A percentile compares a stretch with the other conserved stretches of the same genome.
Evolutionary conservation across 768 basidiomycete genomes (phyloP).

Genomic region (Mycena vitilis): DNA sequence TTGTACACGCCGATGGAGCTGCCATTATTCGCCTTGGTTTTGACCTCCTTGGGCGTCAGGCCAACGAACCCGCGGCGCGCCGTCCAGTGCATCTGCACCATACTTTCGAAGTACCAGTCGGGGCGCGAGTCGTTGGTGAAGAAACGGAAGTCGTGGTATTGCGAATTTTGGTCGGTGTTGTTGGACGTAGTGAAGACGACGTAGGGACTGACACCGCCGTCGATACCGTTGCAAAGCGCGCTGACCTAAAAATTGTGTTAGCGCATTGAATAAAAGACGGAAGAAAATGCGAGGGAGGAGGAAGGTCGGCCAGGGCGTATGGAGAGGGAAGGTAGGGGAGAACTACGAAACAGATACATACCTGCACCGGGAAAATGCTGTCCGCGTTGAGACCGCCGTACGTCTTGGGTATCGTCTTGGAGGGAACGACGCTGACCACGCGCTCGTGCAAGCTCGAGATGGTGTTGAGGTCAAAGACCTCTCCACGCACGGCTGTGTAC

Average conservation of each 20-base stretch:
- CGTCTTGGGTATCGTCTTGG: constrained; percentile 74
- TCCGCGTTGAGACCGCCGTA: constrained; percentile 86
- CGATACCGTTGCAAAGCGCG: constrained; percentile 90
- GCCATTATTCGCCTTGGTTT: constrained; percentile 71
- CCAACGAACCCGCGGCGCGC: constrained; percentile 91
- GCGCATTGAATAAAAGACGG: neutral
- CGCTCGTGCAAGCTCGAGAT: constrained; percentile 76
- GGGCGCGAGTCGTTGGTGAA: constrained; percentile 90
- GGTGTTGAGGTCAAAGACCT: constrained; percentile 88
- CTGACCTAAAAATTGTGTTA: constrained; percentile 68
- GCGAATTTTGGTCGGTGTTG: constrained; percentile 76
- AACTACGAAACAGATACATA: constrained; percentile 42
- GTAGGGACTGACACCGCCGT: constrained; percentile 85
- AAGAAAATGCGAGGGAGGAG: neutral
- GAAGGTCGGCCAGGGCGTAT: no score
- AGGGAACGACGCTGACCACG: constrained; percentile 77
- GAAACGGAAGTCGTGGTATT: constrained; percentile 97
- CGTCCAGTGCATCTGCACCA: constrained; percentile 93
- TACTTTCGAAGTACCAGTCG: constrained; percentile 97
- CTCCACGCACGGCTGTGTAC: constrained; percentile 88
- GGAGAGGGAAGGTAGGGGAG: neutral
- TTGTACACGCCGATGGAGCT: constrained; percentile 88
- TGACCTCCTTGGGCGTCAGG: constrained; percentile 80
- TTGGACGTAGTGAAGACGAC: constrained; percentile 84
- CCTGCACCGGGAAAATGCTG: constrained; percentile 94